Evolutionary conservation across 2,329 filamentous ascomycete genomes (phyloP).

Genomic region (Hysterium pulicare): DNA sequence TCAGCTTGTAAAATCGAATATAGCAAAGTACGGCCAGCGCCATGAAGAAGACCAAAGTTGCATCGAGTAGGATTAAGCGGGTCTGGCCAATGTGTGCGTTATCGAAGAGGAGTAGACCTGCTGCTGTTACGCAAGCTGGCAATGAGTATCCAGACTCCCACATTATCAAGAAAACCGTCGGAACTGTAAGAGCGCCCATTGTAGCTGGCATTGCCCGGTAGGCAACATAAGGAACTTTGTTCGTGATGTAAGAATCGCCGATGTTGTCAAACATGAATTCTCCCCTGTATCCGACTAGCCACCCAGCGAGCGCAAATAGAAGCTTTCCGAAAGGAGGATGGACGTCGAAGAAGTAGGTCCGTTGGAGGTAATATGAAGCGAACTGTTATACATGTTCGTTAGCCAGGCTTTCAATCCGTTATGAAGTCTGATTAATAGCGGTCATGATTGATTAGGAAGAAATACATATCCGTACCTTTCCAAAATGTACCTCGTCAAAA

Average conservation of each 20-base stretch:
- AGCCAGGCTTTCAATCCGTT: too few species aligned
- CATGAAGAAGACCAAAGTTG: slow-evolving; percentile 93
- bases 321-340: slow-evolving; percentile 98
- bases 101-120: slow-evolving; percentile 86
- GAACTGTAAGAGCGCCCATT: slow-evolving; percentile 86
- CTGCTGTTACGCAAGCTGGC: slow-evolving; percentile 83
- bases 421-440: too few species aligned
- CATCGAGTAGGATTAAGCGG: slow-evolving; percentile 88
- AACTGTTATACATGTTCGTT: slow-evolving; percentile 36
- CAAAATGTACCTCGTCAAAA: slow-evolving; percentile 98
- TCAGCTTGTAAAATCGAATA: slow-evolving; percentile 95
- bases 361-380: slow-evolving; percentile 77
- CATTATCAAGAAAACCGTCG: slow-evolving; percentile 96
- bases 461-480: slow-evolving; percentile 68
- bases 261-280: slow-evolving; percentile 99
- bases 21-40: slow-evolving; percentile 90
- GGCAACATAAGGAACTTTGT: slow-evolving; percentile 96
- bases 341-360: slow-evolving; percentile 99
- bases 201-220: slow-evolving; percentile 91
- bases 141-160: slow-evolving; percentile 99
- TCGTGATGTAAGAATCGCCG: slow-evolving; percentile 93
- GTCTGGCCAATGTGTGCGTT: slow-evolving; percentile 98
- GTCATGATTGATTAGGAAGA: too few species aligned
- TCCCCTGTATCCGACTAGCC: slow-evolving; percentile 95
- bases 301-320: slow-evolving; percentile 93